Evolutionary conservation across 2,329 filamentous ascomycete genomes (phyloP).

Genomic region (Aspergillus fructus): DNA sequence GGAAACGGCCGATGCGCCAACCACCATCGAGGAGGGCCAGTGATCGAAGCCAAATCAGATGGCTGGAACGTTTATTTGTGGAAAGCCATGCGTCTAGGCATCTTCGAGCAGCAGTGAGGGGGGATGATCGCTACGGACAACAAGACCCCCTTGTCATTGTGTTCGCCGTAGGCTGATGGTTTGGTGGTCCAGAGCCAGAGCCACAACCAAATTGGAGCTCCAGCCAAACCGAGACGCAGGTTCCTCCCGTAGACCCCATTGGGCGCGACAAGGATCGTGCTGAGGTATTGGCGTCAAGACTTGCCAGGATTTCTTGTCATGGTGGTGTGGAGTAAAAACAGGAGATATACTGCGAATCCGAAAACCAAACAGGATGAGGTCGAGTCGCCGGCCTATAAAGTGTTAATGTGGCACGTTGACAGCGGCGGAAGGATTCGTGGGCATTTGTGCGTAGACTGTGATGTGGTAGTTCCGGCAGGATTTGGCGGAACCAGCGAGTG

Average conservation of each 20-base stretch:
- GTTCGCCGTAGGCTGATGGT: neutral
- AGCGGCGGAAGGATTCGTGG: slow-evolving; percentile 4
- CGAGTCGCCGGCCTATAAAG: neutral
- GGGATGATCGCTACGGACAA: neutral
- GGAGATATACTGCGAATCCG: neutral
- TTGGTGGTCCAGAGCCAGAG: slow-evolving; percentile 16
- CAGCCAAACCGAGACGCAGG: slow-evolving; percentile 7
- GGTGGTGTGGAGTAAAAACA: slow-evolving; percentile 7
- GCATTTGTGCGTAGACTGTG: neutral
- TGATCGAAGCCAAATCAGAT: slow-evolving; percentile 5
- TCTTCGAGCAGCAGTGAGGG: neutral
- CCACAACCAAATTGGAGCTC: neutral
- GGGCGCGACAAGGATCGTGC: slow-evolving; percentile 10
- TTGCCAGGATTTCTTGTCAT: neutral
- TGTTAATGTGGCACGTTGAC: neutral
- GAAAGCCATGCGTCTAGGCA: slow-evolving; percentile 7
- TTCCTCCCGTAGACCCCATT: slow-evolving; percentile 17
- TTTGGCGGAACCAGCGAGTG: neutral
- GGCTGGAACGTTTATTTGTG: slow-evolving; percentile 9
- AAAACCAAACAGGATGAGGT: neutral
- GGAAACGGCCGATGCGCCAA: slow-evolving; percentile 9
- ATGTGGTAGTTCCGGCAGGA: neutral
- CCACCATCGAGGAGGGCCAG: neutral
- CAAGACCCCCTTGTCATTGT: slow-evolving; percentile 2
- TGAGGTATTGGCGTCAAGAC: slow-evolving; percentile 19